Evolutionary conservation across 2,329 filamentous ascomycete species (phyloP), one percentile per base, ranked within the genome.

Genomic region (Botrytis hyacinthi): DNA sequence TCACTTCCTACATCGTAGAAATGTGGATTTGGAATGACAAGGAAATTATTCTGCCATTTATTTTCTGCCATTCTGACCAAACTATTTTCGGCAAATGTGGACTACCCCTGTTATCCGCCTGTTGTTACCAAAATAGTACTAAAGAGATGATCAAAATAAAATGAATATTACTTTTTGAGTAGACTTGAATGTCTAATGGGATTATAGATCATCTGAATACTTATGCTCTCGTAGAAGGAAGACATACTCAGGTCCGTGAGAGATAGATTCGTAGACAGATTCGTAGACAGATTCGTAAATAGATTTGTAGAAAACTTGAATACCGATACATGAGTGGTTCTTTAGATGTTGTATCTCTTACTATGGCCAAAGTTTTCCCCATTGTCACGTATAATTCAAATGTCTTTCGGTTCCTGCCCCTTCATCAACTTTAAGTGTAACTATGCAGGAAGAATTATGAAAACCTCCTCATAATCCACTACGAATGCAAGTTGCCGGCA

Each of bases 41-140:
- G 48, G 66, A 57, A 57, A 22, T 42, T 57, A 68, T 68, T 68
- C 66, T 54, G 66, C 66, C 35, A 54, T 48, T 57, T 54, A 22
- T 68, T 67, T 68, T 68, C 66, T 68, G 66, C 66, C 66, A 68
- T 18, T 46, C n/a, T 10, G 18, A 9, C 46, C 61, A 72, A 72
- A 32, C 70, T 66, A 54, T 57, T 72, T 42, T 66, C 14, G 48
- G 60, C 26, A 57, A 67, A 20, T n/a, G 8, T 44, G 66, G 37
- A 26, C 14, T 66, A 12, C 22, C n/a, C 60, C 60, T 32, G 65
- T 35, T 42, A 42, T 20, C 48, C 66, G 35, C 35, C 48, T 57
- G 35, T 22, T 68, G 35, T 68, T 68, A 68, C 66, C 48, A 68
- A 68, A 40, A 42, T 54, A 68, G 65, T 68, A 68, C 48, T 37